Evolutionary conservation across 192 early-diverging fungal genomes (phyloP).

Genomic region (Gigaspora rosea): DNA sequence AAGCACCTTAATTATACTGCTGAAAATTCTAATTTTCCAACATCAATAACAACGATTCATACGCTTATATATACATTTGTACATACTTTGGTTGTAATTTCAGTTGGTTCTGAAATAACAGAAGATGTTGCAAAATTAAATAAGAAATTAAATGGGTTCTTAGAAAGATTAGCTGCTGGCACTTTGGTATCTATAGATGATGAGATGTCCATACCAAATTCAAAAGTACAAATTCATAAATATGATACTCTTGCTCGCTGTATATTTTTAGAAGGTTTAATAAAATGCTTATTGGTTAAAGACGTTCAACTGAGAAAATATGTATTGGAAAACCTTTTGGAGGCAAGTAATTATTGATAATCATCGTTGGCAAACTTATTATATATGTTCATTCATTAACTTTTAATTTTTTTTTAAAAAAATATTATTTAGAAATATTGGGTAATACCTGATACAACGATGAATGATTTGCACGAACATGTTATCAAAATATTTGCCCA

Average conservation of each 20-base stretch:
- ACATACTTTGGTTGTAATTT: constrained; percentile 33
- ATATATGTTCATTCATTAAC: neutral
- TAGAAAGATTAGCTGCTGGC: constrained; percentile 24
- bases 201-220: constrained; percentile 17
- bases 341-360: neutral
- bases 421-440: constrained; percentile 27
- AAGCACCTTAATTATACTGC: constrained; percentile 24
- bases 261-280: constrained; percentile 27
- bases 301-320: constrained; percentile 18
- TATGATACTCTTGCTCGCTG: constrained; percentile 29
- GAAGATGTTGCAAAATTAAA: neutral
- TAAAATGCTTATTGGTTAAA: constrained; percentile 30
- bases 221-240: constrained; percentile 26
- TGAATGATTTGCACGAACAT: constrained; percentile 22
- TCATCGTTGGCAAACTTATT: neutral
- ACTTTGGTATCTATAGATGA: constrained; percentile 27
- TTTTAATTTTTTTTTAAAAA: neutral
- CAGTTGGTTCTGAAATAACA: neutral
- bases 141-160: constrained; percentile 19
- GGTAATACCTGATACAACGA: constrained; percentile 23
- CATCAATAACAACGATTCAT: constrained; percentile 38
- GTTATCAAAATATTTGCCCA: constrained; percentile 30
- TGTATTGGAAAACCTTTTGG: constrained; percentile 23
- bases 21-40: constrained; percentile 25
- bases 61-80: constrained; percentile 41